A percentile compares a stretch with the other conserved stretches of the same genome.
phyloP scores from a whole-genome alignment of 306 rosid species.

The Lathyrus aphaca region DNA sequence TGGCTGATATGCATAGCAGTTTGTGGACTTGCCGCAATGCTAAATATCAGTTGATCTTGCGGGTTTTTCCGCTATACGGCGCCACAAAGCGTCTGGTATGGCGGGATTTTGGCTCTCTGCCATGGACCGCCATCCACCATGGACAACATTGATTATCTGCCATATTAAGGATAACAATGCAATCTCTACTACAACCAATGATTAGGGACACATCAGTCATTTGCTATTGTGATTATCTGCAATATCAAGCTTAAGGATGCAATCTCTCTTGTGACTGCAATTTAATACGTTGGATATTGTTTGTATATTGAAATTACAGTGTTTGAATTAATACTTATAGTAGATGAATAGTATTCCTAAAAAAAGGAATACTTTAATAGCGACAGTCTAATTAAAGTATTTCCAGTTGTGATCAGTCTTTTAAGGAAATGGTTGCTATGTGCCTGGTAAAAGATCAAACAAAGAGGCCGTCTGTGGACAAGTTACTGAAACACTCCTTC shows the following conservation, averaged over 20 bases:
- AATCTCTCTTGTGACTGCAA: neutral
- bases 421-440: constrained; percentile 99
- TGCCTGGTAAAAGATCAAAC: constrained; percentile 99
- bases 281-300: neutral
- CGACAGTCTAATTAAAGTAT: constrained; percentile 89
- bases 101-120: neutral
- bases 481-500: constrained; percentile 87
- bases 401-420: constrained; percentile 99
- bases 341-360: constrained; percentile 3
- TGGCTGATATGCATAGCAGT: too few relatives aligned
- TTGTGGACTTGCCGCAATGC: neutral
- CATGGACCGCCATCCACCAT: neutral
- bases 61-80: too few relatives aligned
- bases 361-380: constrained; percentile 32
- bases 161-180: neutral
- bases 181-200: neutral
- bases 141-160: neutral
- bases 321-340: constrained; percentile 29
- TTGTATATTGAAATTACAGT: constrained; percentile 1
- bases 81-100: too few relatives aligned
- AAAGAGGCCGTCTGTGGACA: constrained; percentile 93
- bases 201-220: neutral
- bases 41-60: too few relatives aligned
- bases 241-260: neutral
- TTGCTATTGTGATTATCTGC: neutral